phyloP scores from a whole-genome alignment of 768 basidiomycete genomes.

The Lepiota brunneoincarnata region DNA sequence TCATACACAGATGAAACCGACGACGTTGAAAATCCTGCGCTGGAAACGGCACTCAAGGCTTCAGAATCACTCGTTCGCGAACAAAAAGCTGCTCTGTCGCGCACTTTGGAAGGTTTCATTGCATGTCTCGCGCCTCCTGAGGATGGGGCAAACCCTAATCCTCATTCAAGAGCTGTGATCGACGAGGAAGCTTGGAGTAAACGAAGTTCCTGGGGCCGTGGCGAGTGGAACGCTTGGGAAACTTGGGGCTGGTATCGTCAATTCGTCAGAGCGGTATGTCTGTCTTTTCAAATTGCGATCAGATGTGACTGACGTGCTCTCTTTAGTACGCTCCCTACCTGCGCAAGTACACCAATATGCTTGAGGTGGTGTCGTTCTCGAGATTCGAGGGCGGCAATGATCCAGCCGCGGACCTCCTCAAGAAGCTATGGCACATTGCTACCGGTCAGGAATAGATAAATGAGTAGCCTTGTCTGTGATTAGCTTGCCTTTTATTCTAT shows the following conservation, averaged over 20 bases:
- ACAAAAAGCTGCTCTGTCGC: constrained; percentile 69
- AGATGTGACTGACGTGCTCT: not conserved
- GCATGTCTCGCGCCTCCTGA: constrained; percentile 49
- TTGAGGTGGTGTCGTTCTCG: constrained; percentile 66
- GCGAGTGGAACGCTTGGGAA: constrained; percentile 84
- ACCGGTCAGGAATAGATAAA: constrained; percentile 50
- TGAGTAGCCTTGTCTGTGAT: constrained; percentile 9
- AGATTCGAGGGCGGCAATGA: constrained; percentile 58
- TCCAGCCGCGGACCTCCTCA: constrained; percentile 55
- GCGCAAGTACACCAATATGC: constrained; percentile 68
- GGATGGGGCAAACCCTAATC: constrained; percentile 43
- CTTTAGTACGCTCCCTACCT: constrained; percentile 77
- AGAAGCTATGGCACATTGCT: constrained; percentile 68
- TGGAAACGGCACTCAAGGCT: constrained; percentile 73
- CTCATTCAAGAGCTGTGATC: constrained; percentile 54
- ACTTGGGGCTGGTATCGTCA: constrained; percentile 92
- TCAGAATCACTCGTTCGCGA: constrained; percentile 72
- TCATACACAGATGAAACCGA: constrained; percentile 35
- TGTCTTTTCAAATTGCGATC: not conserved
- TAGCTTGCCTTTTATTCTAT: not conserved
- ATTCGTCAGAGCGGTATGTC: constrained; percentile 75
- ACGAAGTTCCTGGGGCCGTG: constrained; percentile 64
- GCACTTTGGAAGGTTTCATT: constrained; percentile 77
- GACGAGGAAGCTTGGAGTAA: constrained; percentile 68
- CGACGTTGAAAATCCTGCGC: constrained; percentile 56